A percentile compares a stretch with the other conserved stretches of the same genome.
phyloP scores from a whole-genome alignment of 73 alveolate species.

The Tetrahymena borealis region DNA sequence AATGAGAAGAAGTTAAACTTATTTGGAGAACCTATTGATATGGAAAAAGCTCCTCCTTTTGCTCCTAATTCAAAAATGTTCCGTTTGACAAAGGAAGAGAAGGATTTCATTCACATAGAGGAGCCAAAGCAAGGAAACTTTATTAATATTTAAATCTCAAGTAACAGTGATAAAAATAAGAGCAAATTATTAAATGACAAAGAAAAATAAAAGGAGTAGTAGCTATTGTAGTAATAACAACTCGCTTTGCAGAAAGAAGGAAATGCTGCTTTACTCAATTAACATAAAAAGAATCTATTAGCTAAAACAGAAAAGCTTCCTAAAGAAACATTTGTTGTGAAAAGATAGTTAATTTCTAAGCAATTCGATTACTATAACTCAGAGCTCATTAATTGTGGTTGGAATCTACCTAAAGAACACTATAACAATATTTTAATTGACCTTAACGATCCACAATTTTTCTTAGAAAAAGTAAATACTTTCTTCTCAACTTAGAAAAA shows the following conservation, averaged over 20 bases:
- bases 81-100: background rate
- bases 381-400: background rate
- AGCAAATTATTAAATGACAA: background rate
- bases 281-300: background rate
- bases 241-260: background rate
- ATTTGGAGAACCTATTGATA: background rate
- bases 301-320: background rate
- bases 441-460: background rate
- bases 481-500: background rate
- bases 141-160: background rate
- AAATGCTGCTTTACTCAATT: background rate
- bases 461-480: background rate
- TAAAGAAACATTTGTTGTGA: background rate
- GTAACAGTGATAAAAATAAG: background rate
- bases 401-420: background rate
- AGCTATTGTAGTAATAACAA: background rate
- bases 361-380: background rate
- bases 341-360: background rate
- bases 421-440: background rate
- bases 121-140: background rate
- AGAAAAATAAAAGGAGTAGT: background rate
- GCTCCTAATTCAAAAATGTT: background rate
- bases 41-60: background rate
- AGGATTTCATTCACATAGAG: background rate
- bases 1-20: background rate